A percentile compares a stretch with the other conserved stretches of the same genome.
phyloP scores from a whole-genome alignment of 805 yeast genomes.

The Wickerhamiella nectarea region DNA sequence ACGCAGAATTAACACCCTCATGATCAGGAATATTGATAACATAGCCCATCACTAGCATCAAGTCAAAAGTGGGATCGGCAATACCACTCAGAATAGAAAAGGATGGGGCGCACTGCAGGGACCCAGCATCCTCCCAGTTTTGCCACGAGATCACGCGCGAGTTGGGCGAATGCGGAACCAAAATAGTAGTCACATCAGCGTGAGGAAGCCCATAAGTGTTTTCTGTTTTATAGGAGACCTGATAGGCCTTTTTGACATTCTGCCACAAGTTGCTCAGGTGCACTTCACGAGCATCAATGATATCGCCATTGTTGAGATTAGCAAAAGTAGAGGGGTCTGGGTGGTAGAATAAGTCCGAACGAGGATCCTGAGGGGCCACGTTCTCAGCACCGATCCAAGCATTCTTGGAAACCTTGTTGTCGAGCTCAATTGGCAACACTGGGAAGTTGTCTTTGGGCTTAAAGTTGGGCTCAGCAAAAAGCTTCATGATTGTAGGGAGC shows the following conservation, averaged over 20 bases:
- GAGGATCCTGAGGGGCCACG: slow-evolving; percentile 6
- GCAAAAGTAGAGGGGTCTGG: not conserved
- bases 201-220: slow-evolving; percentile 20
- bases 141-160: slow-evolving; percentile 19
- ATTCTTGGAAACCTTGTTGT: not conserved
- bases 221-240: slow-evolving; percentile 19
- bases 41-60: slow-evolving; percentile 11
- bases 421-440: not conserved
- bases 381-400: not conserved
- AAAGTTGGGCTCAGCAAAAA: not conserved
- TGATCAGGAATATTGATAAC: slow-evolving; percentile 19
- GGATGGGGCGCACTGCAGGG: slow-evolving; percentile 21
- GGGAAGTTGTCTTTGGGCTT: not conserved
- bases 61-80: slow-evolving; percentile 11
- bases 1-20: slow-evolving; percentile 17
- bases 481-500: not conserved
- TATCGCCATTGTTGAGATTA: not conserved
- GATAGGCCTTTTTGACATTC: slow-evolving; percentile 14
- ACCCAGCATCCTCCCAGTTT: slow-evolving; percentile 18
- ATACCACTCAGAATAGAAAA: slow-evolving; percentile 13
- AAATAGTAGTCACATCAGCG: slow-evolving; percentile 21
- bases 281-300: slow-evolving; percentile 5
- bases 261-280: not conserved
- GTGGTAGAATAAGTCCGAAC: slow-evolving; percentile 6
- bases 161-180: slow-evolving; percentile 6